Evolutionary conservation across 192 early-diverging fungal genomes (phyloP).

Genomic region (Coemansia sp.): DNA sequence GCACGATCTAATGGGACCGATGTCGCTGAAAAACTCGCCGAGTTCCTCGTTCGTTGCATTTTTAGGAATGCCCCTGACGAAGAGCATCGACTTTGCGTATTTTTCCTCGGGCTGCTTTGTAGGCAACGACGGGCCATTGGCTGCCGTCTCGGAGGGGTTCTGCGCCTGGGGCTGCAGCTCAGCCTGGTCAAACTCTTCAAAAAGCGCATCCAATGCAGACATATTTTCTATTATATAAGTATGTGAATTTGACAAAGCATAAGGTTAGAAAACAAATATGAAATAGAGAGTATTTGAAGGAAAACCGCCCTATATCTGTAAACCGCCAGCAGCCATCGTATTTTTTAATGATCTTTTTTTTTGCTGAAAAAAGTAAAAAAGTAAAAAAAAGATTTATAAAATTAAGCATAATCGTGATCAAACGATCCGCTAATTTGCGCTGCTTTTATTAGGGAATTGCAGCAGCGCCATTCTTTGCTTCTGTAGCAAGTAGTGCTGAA

Average conservation of each 20-base stretch:
- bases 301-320: no score
- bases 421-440: not conserved
- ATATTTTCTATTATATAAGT: constrained; percentile 63
- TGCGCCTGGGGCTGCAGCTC: constrained; percentile 20
- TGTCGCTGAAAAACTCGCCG: constrained; percentile 81
- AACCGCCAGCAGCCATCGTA: not conserved
- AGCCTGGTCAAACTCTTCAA: constrained; percentile 71
- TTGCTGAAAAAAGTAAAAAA: not conserved
- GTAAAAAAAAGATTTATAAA: no score
- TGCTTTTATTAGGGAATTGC: not conserved
- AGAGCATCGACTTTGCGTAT: constrained; percentile 68
- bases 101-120: constrained; percentile 36
- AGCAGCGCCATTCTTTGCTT: no score
- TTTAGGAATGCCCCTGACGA: constrained; percentile 84
- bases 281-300: no score
- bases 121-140: not conserved
- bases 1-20: constrained; percentile 85
- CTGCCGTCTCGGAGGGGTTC: not conserved
- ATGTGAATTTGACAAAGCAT: not conserved
- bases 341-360: not conserved
- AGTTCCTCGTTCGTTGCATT: constrained; percentile 78
- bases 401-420: not conserved
- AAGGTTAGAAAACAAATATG: not conserved
- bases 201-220: constrained; percentile 78
- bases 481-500: not conserved